Evolutionary conservation across 2,329 filamentous ascomycete genomes (phyloP), one percentile per base, ranked within the genome.

Genomic region (Zopfia rhizophila): DNA sequence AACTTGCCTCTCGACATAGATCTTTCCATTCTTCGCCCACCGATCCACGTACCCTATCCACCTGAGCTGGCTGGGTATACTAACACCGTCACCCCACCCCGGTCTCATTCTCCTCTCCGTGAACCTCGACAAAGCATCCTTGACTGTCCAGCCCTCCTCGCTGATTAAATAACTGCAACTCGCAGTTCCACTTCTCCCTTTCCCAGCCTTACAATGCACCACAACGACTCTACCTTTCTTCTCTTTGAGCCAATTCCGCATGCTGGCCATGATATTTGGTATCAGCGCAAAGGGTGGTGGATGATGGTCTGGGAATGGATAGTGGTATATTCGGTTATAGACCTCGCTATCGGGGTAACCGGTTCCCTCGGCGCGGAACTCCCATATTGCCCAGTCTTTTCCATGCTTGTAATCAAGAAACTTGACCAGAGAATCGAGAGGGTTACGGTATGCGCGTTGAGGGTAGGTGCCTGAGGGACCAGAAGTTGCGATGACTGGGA

Each of bases 121-220:
- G 63, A 90, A 90, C 13, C 83, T 74, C 45, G 81, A 75, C 49
- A 89, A 70, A 0, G 87, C 87, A 55, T 88, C 84, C 38, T 82
- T 78, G 28, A 80, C 72, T 21, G 76, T 79, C 87, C 86, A 89
- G 3, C 84, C 85, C 64, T 94, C 89, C 67, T 97, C 90, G 6
- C 89, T 86, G 60, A 99, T 94, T 46, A 99, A 77, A 68, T 96
- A 97, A 59, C 88, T 90, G 72, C 90, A 96, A 21, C 88, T 87
- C 60, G 91, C 85, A 0, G 91, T 96, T 3, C 94, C 94, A 55
- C 90, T 96, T 38, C 94, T 82, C 1, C 94, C 94, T 72, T 99
- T 99, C 3, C 94, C 94, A 1, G 94, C 94, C 69, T 97, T 97
- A 78, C 94, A 97, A 72, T 99, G 94, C 6, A 97, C 91, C 5